These are phyloP conservation scores for Aspergillus persii DNA, from an alignment of 2,329 filamentous ascomycete genomes.

Conservation along the genomic window DNA sequence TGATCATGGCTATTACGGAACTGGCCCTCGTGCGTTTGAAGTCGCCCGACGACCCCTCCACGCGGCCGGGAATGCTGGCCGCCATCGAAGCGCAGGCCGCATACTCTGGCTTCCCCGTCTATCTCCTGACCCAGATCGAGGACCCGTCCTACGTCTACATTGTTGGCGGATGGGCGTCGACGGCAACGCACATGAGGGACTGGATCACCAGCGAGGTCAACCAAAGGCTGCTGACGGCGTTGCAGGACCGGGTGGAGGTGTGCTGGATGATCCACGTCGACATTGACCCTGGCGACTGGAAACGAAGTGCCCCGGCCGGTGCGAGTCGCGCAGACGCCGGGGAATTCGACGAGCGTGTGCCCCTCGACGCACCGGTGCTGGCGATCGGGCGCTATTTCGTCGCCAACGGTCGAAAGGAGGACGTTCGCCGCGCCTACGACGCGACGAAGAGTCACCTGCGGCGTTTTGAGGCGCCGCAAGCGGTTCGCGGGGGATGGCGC, in stretches of 20 bases:
- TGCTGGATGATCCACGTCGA: constrained; percentile 45
- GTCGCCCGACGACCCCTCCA: constrained; percentile 22
- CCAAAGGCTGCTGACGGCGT: constrained; percentile 35
- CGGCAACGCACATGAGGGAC: constrained; percentile 40
- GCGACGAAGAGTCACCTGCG: constrained; percentile 25
- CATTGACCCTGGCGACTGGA: constrained; percentile 27
- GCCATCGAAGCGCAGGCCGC: constrained; percentile 39
- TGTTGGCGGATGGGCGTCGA: constrained; percentile 47
- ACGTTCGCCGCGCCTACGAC: constrained; percentile 29
- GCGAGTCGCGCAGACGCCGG: background rate
- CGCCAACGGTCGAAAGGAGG: constrained; percentile 12
- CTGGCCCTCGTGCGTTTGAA: constrained; percentile 44
- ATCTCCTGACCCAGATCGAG: constrained; percentile 45
- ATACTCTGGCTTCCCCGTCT: constrained; percentile 37
- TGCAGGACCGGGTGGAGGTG: constrained; percentile 40
- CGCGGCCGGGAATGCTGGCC: constrained; percentile 26
- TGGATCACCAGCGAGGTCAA: constrained; percentile 47
- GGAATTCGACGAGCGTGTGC: constrained; percentile 13
- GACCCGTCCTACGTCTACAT: constrained; percentile 45
- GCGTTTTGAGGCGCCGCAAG: constrained; percentile 26
- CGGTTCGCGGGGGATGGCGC: constrained; percentile 39
- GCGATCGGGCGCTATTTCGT: constrained; percentile 38
- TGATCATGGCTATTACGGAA: constrained; percentile 37
- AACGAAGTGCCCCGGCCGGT: background rate
- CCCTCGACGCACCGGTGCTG: constrained; percentile 29